Percentiles rank a stretch among this genome's conserved stretches.
These are phyloP conservation scores for Euryodendron excelsum DNA, from an alignment of 148 eudicot species.

Conservation along the genomic window DNA sequence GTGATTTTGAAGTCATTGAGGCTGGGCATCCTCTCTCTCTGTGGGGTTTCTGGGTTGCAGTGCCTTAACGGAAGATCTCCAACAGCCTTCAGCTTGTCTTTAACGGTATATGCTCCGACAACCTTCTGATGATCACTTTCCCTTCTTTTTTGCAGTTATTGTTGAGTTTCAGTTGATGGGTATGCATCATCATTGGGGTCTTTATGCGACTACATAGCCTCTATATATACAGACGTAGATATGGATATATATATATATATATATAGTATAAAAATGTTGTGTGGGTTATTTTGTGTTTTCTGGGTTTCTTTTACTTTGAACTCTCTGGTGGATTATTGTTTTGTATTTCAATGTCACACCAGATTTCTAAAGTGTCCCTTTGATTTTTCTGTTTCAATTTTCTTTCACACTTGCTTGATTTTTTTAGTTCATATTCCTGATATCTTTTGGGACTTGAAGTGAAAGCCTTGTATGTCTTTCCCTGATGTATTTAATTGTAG, in stretches of 20 bases:
- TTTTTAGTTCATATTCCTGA: not conserved
- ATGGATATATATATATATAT: not conserved
- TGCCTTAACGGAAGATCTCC: conserved; percentile 7
- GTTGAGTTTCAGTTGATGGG: not conserved
- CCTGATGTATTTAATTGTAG: not conserved
- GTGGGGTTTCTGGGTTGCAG: not conserved
- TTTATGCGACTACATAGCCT: not conserved
- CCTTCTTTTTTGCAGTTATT: not conserved
- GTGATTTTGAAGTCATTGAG: not conserved
- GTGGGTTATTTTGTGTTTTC: too few species aligned
- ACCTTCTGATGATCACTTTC: too few species aligned
- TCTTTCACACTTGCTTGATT: not conserved
- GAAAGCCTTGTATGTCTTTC: not conserved
- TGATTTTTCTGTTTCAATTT: not conserved
- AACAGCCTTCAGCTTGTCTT: conserved; percentile 15
- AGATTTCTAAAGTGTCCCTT: not conserved
- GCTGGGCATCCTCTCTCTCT: not conserved
- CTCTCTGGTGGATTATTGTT: not conserved
- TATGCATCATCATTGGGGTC: not conserved
- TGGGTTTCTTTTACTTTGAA: not conserved
- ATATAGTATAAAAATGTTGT: not conserved
- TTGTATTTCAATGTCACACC: not conserved
- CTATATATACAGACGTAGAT: not conserved
- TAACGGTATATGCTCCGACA: conserved; percentile 11
- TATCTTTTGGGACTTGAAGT: not conserved